Base-by-base conservation (phyloP, 2,329 filamentous ascomycete species). In the Leptographium galeiforme region DNA sequence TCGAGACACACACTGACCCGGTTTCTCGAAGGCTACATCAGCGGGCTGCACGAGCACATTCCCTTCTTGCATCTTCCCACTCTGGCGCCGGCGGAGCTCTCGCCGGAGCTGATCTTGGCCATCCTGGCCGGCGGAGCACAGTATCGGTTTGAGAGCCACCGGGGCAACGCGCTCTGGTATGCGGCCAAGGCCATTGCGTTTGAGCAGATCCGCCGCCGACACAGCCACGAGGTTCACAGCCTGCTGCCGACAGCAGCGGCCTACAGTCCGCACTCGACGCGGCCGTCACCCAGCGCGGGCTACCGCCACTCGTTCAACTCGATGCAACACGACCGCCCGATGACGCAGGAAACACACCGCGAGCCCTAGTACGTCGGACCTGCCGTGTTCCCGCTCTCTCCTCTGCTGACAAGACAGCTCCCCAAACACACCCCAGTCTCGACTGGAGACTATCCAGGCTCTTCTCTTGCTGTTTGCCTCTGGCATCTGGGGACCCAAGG, bases 21-120 rank as follows among this genome's bases (percentile, higher is more conserved):
- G 38, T 87, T 87, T 57, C 66, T 87, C 36, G 82, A 85, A 55
- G 83, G 82, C 1, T 88, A 86, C 60, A 77, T 86, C 52, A 78
- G 75, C 55, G 82, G 83, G 0, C 86, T 87, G 55, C 65, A 80
- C 54, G 71, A 76, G 32, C 75, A 79, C 56, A 70, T 80, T 43
- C 77, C 77, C 0, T 79, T 87, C 56, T 69, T 88, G 33, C 84
- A 89, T 62, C 68, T 86, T 6, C 79, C 84, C 0, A 87, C 83
- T 0, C 71, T 87, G 48, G 72, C 74, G 2, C 75, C 82, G 0
- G 76, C 76, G 8, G 77, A 81, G n/a, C 74, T 80, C n/a, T 78
- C 82, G 0, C 77, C 83, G 0, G 85, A 87, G 63, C 68, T 88
- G 5, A 68, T 86, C 6, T 67, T 89, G 33, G 83, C 83, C 0